Base-by-base conservation (phyloP, 352 stramenopile species). In the Globisporangium polare region DNA sequence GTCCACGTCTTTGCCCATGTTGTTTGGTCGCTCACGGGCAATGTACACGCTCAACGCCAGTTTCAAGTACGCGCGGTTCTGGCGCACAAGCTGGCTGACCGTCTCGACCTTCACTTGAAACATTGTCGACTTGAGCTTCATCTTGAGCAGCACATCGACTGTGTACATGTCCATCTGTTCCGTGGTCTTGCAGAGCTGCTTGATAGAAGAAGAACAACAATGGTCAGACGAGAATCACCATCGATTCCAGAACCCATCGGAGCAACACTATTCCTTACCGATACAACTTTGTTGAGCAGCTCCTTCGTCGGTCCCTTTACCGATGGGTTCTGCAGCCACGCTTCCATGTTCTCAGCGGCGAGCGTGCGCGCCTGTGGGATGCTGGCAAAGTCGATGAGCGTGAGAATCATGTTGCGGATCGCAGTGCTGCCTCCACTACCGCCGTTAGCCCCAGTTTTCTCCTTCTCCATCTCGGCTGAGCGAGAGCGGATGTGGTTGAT, bases 81-180 rank as follows among this genome's bases (percentile, higher is more conserved):
- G 85, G 15, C 78, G 76, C 8, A 95, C 84, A 13, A 95, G 72
- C 62, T 90, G 80, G 7, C 83, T 89, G 37, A 95, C 83, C 0
- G 81, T 85, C 68, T 95, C 86, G 24, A 93, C 83, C 58, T 94
- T 93, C 5, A 92, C 68, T 55, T 95, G 86, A 35, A 95, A 94
- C 81, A 93, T 93, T 8, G 84, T 92, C 7, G 86, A 90, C 69
- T 95, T 95, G 12, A 93, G 73, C 63, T 92, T 92, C 55, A 95
- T 67, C 56, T 92, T 95, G 1, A 95, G 66, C 15, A 95, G 50
- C 31, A 87, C 29, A 55, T 95, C 83, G 6, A 92, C 84, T 0
- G 80, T 89, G 5, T 77, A 55, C 26, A 90, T 65, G 57, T 94
- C 84, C 0, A 77, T 45, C 2, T 70, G 50, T 27, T 86, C 78